phyloP scores from a whole-genome alignment of 495 filamentous ascomycete genomes.

The Aspergillus homomorphus region DNA sequence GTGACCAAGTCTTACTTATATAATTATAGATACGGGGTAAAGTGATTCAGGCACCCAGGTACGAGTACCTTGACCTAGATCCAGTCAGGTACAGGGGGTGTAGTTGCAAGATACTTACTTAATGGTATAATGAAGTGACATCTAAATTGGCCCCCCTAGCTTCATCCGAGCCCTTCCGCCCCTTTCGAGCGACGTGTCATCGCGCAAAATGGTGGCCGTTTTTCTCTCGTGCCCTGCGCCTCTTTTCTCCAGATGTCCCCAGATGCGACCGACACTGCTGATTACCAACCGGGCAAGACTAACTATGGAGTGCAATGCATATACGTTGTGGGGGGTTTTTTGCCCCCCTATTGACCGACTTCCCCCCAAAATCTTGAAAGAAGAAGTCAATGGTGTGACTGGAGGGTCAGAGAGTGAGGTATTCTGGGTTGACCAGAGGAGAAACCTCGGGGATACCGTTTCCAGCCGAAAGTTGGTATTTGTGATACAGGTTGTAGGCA shows the following conservation, averaged over 20 bases:
- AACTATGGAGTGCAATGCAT: not conserved
- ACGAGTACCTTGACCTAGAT: not conserved
- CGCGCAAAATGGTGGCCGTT: not conserved
- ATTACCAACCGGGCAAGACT: not conserved
- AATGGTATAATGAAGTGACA: not conserved
- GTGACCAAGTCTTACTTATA: not conserved
- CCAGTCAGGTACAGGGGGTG: not conserved
- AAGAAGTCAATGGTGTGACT: not conserved
- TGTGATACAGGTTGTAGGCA: not conserved
- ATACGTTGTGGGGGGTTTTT: not conserved
- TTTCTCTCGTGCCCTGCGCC: not conserved
- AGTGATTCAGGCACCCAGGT: not conserved
- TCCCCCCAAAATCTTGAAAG: conserved; percentile 1
- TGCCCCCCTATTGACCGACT: conserved; percentile 1
- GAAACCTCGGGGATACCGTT: conserved; percentile 8
- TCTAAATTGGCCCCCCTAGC: conserved; percentile 5
- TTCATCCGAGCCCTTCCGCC: conserved; percentile 9
- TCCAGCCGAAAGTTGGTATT: not conserved
- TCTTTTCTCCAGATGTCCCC: not conserved
- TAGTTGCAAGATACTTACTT: not conserved
- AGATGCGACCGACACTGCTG: not conserved
- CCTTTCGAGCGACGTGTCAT: conserved; percentile 20
- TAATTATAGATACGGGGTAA: conserved; percentile 7
- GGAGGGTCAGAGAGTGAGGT: not conserved
- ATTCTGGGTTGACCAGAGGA: not conserved